Evolutionary conservation across 176 grass and related monocot species (phyloP).

Genomic region (Stipa capillata): DNA sequence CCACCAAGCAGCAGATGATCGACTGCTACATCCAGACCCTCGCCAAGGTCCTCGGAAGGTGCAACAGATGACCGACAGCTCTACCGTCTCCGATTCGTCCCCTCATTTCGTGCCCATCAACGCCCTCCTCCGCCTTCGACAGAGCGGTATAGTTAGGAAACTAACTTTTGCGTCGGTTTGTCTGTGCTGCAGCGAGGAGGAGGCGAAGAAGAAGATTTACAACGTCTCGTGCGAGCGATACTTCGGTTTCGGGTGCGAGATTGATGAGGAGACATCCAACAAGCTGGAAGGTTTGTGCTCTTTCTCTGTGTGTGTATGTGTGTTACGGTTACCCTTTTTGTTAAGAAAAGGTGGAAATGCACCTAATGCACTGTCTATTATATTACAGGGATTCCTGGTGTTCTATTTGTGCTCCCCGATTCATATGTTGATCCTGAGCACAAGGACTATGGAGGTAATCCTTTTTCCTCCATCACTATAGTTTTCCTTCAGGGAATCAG

Average conservation of each 20-base stretch:
- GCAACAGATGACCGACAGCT: no score
- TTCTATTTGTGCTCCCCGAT: conserved; percentile 84
- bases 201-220: conserved; percentile 79
- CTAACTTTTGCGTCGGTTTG: neutral
- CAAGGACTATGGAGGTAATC: conserved; percentile 84
- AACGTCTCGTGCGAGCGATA: conserved; percentile 70
- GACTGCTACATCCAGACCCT: conserved; percentile 95
- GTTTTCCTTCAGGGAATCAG: neutral
- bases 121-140: no score
- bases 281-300: no score
- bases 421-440: conserved; percentile 72
- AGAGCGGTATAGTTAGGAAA: neutral
- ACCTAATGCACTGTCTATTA: neutral
- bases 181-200: conserved; percentile 42
- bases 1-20: conserved; percentile 95
- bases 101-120: neutral
- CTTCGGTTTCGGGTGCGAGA: conserved; percentile 70
- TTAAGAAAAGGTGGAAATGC: neutral
- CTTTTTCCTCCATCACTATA: neutral
- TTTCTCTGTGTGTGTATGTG: neutral
- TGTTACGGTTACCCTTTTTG: neutral
- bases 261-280: conserved; percentile 76
- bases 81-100: neutral
- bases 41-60: conserved; percentile 84
- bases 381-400: conserved; percentile 55